Conservation (phyloP, 257 asterid genomes). For the Solanum okadae region DNA sequence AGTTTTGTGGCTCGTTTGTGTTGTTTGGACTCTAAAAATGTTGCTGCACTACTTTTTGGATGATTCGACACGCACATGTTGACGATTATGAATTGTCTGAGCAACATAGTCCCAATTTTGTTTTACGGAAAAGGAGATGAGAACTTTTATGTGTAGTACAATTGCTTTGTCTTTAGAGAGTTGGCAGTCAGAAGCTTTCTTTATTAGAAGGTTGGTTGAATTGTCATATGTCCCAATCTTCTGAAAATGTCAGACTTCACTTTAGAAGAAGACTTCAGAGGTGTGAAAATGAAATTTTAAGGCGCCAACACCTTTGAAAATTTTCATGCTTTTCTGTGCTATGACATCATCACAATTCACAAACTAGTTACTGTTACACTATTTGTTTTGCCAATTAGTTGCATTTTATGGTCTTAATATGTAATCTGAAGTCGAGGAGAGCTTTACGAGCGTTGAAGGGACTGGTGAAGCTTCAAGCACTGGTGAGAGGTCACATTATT, state of each 20-base stretch:
- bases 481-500: constrained; percentile 67
- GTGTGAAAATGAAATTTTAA: constrained; percentile 8
- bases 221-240: constrained; percentile 28
- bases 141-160: not conserved
- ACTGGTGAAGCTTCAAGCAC: constrained; percentile 84
- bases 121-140: not conserved
- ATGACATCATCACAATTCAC: not conserved
- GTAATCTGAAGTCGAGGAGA: constrained; percentile 48
- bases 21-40: not conserved
- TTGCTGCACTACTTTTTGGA: not conserved
- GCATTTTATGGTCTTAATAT: not conserved
- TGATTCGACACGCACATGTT: not conserved
- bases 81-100: not conserved
- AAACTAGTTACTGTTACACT: not conserved
- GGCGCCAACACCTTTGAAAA: constrained; percentile 29
- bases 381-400: not conserved
- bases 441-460: constrained; percentile 83
- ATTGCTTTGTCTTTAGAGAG: not conserved
- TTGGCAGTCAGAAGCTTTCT: constrained; percentile 5
- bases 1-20: not conserved
- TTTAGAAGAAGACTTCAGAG: not conserved
- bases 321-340: constrained; percentile 5
- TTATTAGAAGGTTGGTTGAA: constrained; percentile 18
- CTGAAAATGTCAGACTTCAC: constrained; percentile 20
- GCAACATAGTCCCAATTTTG: not conserved